Percentiles rank a stretch among this genome's conserved stretches.
Evolutionary conservation across 116 monocot species (phyloP).

Genomic region (Dioscorea cayenensis): DNA sequence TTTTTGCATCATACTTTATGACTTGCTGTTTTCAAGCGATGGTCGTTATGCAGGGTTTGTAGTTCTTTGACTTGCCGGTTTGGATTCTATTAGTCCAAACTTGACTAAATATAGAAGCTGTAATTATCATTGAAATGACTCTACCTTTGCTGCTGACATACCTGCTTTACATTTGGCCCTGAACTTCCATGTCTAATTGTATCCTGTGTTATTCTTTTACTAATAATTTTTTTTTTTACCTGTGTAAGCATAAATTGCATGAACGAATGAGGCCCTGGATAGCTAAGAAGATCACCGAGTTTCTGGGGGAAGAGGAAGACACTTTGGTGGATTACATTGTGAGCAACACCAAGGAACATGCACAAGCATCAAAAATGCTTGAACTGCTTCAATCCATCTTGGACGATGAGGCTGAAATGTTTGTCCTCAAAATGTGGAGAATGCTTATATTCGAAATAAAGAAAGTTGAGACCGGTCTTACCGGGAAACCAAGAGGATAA

Average conservation of each 20-base stretch:
- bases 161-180: neutral
- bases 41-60: too few relatives aligned
- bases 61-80: too few relatives aligned
- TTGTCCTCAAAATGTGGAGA: conserved; percentile 99
- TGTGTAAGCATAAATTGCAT: conserved; percentile 67
- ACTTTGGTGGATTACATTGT: conserved; percentile 97
- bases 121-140: too few relatives aligned
- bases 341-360: conserved; percentile 85
- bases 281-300: conserved; percentile 94
- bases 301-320: conserved; percentile 93
- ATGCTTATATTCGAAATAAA: conserved; percentile 99
- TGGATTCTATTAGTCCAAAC: too few relatives aligned
- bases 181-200: neutral
- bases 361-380: conserved; percentile 73
- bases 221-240: neutral
- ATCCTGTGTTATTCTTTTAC: neutral
- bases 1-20: too few relatives aligned
- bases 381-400: conserved; percentile 82
- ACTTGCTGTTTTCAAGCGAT: too few relatives aligned
- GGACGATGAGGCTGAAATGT: conserved; percentile 99
- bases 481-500: conserved; percentile 49
- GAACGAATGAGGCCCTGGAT: conserved; percentile 99
- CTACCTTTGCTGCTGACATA: too few relatives aligned
- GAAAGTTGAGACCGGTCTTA: conserved; percentile 86
- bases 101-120: too few relatives aligned